These are phyloP conservation scores for Saccharomyces hybrid DNA, from an alignment of 1,139 yeast genomes.

Conservation along the genomic window DNA sequence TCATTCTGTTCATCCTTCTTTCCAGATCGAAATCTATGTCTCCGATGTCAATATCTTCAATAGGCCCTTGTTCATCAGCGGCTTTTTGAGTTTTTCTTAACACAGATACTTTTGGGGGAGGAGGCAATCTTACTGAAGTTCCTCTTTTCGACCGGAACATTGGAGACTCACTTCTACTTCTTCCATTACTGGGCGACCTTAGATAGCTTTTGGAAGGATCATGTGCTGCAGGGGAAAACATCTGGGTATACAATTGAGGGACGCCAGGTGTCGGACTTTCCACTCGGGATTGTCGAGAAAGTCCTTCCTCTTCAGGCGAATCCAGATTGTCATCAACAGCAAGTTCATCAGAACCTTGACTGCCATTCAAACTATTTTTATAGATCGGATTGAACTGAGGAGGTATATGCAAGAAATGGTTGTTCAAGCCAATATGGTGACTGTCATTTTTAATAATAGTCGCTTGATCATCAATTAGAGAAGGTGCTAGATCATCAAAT, in stretches of 20 bases:
- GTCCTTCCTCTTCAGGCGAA: not conserved
- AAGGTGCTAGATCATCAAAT: conserved; percentile 30
- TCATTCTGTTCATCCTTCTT: conserved; percentile 14
- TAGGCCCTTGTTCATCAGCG: conserved; percentile 11
- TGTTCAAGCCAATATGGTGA: conserved; percentile 19
- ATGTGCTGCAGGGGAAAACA: not conserved
- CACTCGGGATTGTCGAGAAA: not conserved
- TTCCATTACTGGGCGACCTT: not conserved
- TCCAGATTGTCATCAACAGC: not conserved
- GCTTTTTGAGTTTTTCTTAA: conserved; percentile 17
- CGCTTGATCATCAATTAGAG: conserved; percentile 26
- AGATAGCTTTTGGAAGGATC: not conserved
- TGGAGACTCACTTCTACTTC: conserved; percentile 11
- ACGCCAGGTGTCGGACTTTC: not conserved
- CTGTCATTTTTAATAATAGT: conserved; percentile 14
- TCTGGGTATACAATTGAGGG: not conserved
- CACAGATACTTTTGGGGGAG: conserved; percentile 31
- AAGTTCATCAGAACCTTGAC: not conserved
- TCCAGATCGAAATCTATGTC: conserved; percentile 17
- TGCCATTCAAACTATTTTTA: not conserved
- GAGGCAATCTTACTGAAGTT: conserved; percentile 25
- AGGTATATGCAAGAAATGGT: conserved; percentile 26
- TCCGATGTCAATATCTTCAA: conserved; percentile 21
- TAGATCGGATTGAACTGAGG: conserved; percentile 28
- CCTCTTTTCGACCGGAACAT: not conserved